Percentiles rank a stretch among this genome's conserved stretches.
Evolutionary conservation across 2,329 filamentous ascomycete species (phyloP).

Genomic region (Cercospora sesami): DNA sequence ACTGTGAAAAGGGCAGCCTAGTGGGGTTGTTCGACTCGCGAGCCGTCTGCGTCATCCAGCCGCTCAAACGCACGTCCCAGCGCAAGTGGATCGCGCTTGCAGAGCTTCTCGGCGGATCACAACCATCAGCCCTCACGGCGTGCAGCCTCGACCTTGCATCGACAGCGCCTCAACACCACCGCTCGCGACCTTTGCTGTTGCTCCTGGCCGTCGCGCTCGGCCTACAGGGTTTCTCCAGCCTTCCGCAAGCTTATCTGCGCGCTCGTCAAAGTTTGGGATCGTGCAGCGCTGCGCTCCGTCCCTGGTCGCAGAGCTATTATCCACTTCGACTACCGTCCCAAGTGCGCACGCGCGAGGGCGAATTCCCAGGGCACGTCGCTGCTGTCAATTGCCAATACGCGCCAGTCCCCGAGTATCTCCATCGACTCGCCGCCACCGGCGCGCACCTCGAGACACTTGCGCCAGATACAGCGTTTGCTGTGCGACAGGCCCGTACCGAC

Average conservation of each 20-base stretch:
- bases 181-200: conserved; percentile 18
- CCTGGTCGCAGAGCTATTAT: conserved; percentile 25
- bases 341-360: conserved; percentile 19
- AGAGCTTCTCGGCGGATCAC: conserved; percentile 9
- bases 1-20: conserved; percentile 10
- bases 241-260: conserved; percentile 23
- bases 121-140: conserved; percentile 13
- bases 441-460: conserved; percentile 28
- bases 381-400: conserved; percentile 23
- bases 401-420: conserved; percentile 30
- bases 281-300: conserved; percentile 26
- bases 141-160: conserved; percentile 16
- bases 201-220: conserved; percentile 17
- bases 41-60: conserved; percentile 11
- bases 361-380: not conserved
- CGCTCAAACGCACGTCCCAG: not conserved
- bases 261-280: conserved; percentile 24
- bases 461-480: conserved; percentile 28
- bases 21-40: conserved; percentile 3
- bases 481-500: conserved; percentile 26
- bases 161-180: conserved; percentile 13
- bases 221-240: conserved; percentile 24
- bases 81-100: not conserved
- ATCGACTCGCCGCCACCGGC: conserved; percentile 35
- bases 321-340: conserved; percentile 13